These are phyloP conservation scores for Primulina tabacum DNA, from an alignment of 257 asterid genomes.

Conservation along the genomic window DNA sequence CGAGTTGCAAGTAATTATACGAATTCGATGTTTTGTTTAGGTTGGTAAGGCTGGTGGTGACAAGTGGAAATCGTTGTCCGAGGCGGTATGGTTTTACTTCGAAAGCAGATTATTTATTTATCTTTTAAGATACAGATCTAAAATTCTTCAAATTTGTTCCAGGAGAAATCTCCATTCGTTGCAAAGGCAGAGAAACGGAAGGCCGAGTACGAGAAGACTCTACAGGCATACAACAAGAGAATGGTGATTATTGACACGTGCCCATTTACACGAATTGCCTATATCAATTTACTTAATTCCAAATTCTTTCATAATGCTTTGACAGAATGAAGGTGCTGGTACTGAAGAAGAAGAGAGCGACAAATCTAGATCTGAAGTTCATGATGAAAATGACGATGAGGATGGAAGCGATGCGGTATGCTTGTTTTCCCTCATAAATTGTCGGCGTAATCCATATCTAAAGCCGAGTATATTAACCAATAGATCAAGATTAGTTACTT, in stretches of 20 bases:
- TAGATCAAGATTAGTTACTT: background rate
- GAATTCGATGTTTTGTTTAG: slow-evolving; percentile 21
- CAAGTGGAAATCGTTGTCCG: slow-evolving; percentile 72
- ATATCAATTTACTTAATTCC: background rate
- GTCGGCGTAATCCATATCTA: background rate
- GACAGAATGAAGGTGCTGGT: slow-evolving; percentile 35
- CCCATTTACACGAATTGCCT: too few relatives aligned
- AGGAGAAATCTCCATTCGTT: slow-evolving; percentile 79
- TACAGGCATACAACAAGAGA: slow-evolving; percentile 70
- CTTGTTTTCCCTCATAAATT: too few relatives aligned
- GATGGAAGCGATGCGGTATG: slow-evolving; percentile 43
- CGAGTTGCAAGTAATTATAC: background rate
- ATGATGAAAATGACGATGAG: slow-evolving; percentile 48
- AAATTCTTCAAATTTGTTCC: background rate
- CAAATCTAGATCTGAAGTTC: slow-evolving; percentile 47
- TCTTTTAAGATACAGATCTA: too few relatives aligned
- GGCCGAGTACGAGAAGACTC: slow-evolving; percentile 58
- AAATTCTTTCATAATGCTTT: background rate
- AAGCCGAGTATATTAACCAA: too few relatives aligned
- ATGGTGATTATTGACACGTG: slow-evolving; percentile 28
- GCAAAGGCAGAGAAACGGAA: slow-evolving; percentile 81
- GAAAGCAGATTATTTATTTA: background rate
- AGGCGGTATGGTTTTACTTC: slow-evolving; percentile 40
- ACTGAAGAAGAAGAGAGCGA: slow-evolving; percentile 47
- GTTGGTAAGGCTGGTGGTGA: slow-evolving; percentile 96